These are phyloP conservation scores for Cladophialophora chaetospira DNA, from an alignment of 2,329 filamentous ascomycete species.

Conservation along the genomic window DNA sequence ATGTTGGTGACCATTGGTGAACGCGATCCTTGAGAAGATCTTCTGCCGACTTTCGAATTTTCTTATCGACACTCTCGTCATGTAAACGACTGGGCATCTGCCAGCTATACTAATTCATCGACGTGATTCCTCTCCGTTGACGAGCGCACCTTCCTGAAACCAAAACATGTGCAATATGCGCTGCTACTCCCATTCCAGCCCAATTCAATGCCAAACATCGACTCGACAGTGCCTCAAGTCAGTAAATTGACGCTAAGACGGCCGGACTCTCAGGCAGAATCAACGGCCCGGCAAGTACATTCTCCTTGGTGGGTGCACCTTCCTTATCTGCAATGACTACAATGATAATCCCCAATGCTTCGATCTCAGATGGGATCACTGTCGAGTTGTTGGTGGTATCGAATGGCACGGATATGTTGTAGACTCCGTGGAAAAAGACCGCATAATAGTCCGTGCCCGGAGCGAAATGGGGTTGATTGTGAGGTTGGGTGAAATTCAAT, in stretches of 20 bases:
- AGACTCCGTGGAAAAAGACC: constrained; percentile 46
- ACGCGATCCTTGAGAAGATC: too few species aligned
- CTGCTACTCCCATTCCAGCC: too few species aligned
- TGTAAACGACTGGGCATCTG: too few species aligned
- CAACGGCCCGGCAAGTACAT: constrained; percentile 45
- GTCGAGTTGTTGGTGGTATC: constrained; percentile 39
- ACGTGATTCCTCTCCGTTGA: too few species aligned
- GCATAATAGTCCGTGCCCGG: constrained; percentile 41
- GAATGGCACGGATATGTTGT: constrained; percentile 42
- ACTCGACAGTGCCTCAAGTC: too few species aligned
- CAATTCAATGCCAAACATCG: too few species aligned
- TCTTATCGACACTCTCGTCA: too few species aligned
- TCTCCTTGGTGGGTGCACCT: constrained; percentile 42
- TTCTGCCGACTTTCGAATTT: too few species aligned
- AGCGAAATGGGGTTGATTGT: constrained; percentile 33
- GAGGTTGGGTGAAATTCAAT: constrained; percentile 35
- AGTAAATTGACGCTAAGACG: not conserved
- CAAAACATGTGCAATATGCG: too few species aligned
- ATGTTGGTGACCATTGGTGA: too few species aligned
- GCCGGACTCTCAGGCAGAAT: constrained; percentile 43
- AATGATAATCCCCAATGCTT: constrained; percentile 43
- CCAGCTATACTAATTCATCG: too few species aligned
- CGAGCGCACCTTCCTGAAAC: too few species aligned
- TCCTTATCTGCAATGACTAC: constrained; percentile 41
- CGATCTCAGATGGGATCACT: constrained; percentile 41